Evolutionary conservation across 169 alveolate species (phyloP).

Genomic region (Theileria parva): DNA sequence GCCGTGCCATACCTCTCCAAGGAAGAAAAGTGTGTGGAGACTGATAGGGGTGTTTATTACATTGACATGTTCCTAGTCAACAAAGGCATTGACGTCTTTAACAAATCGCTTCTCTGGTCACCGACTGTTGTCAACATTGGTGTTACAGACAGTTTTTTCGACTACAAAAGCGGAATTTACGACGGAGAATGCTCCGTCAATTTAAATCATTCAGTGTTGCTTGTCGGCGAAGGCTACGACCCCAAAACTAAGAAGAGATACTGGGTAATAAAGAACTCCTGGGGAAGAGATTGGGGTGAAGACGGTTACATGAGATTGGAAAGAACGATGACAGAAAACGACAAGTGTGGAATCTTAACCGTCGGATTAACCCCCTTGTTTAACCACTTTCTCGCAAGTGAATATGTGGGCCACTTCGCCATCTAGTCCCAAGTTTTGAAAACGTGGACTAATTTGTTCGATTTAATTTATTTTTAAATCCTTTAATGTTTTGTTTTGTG

Average conservation of each 20-base stretch:
- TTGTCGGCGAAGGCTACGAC: constrained; percentile 82
- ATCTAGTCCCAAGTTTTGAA: background rate
- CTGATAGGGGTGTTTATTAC: constrained; percentile 13
- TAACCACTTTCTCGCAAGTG: background rate
- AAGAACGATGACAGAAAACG: constrained; percentile 28
- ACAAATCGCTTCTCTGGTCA: constrained; percentile 55
- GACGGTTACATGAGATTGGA: constrained; percentile 77
- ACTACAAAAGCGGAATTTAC: constrained; percentile 80
- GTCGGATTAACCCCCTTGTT: constrained; percentile 46
- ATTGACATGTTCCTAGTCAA: constrained; percentile 27
- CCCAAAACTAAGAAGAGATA: constrained; percentile 56
- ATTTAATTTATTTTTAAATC: too few species aligned
- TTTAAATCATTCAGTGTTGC: constrained; percentile 81
- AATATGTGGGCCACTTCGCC: background rate
- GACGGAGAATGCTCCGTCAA: constrained; percentile 68
- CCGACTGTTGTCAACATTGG: constrained; percentile 89
- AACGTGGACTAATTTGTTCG: background rate
- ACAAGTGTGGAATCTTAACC: constrained; percentile 54
- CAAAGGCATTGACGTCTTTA: constrained; percentile 63
- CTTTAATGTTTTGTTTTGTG: background rate
- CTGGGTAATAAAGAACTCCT: constrained; percentile 81
- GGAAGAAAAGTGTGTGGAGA: constrained; percentile 33
- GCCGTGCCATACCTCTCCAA: constrained; percentile 78
- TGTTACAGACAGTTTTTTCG: constrained; percentile 80
- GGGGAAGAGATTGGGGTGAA: constrained; percentile 86